Evolutionary conservation across 2,329 filamentous ascomycete species (phyloP).

Genomic region (Diaporthe citrichinensis): DNA sequence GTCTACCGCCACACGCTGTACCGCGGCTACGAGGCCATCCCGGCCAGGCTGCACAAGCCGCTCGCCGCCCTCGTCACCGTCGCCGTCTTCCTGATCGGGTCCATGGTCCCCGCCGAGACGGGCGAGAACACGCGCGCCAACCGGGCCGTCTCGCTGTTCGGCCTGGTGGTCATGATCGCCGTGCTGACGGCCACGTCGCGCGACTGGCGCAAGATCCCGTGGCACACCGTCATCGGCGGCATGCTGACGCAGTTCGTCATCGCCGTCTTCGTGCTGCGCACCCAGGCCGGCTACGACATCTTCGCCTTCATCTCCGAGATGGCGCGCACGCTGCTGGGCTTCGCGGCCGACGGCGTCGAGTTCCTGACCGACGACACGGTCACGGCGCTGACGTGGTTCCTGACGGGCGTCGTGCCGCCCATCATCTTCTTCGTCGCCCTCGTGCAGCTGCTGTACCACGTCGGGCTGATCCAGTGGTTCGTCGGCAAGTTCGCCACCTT

Average conservation of each 20-base stretch:
- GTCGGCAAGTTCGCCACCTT: conserved; percentile 88
- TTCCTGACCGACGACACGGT: conserved; percentile 75
- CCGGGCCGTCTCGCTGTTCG: conserved; percentile 85
- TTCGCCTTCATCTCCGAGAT: conserved; percentile 89
- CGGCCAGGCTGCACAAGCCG: conserved; percentile 74
- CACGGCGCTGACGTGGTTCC: conserved; percentile 72
- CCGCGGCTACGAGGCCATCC: conserved; percentile 72
- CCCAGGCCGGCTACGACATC: conserved; percentile 86
- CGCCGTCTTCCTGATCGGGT: conserved; percentile 81
- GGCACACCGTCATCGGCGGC: conserved; percentile 88
- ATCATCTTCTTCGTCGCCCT: conserved; percentile 97
- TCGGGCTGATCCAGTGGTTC: conserved; percentile 89
- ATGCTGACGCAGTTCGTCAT: conserved; percentile 92
- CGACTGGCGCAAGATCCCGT: conserved; percentile 74
- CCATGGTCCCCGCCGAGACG: conserved; percentile 80
- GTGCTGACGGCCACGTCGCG: conserved; percentile 79
- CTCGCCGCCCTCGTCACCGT: conserved; percentile 75
- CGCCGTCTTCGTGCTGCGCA: conserved; percentile 89
- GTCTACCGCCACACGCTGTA: conserved; percentile 77
- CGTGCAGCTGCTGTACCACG: conserved; percentile 89
- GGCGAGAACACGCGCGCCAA: conserved; percentile 84
- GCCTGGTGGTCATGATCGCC: conserved; percentile 78
- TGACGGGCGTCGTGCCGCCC: conserved; percentile 84
- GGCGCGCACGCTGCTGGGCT: conserved; percentile 81
- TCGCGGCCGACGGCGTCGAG: conserved; percentile 78